phyloP scores from a whole-genome alignment of 805 yeast species.

The Ogataea trehalophila region DNA sequence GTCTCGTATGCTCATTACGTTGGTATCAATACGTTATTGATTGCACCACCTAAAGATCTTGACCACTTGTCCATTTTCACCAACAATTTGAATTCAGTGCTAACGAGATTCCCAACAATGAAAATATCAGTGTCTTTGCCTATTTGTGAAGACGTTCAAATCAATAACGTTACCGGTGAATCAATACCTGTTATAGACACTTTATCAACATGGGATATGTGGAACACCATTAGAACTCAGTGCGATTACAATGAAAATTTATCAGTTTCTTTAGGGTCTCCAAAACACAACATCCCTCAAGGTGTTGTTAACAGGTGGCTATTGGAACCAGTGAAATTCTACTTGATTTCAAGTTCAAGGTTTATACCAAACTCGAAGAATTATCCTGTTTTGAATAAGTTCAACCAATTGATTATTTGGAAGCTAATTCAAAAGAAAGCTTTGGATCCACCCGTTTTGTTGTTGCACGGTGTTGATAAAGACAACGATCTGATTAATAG shows the following conservation, averaged over 20 bases:
- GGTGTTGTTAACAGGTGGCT: constrained; percentile 56
- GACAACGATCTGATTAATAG: constrained; percentile 23
- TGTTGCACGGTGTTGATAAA: constrained; percentile 53
- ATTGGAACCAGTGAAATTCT: constrained; percentile 59
- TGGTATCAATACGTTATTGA: constrained; percentile 49
- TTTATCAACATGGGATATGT: constrained; percentile 67
- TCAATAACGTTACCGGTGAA: constrained; percentile 20
- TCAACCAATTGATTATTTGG: constrained; percentile 46
- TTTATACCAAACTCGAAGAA: constrained; percentile 56
- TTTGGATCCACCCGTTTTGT: constrained; percentile 35
- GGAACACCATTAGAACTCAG: constrained; percentile 59
- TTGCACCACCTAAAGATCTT: constrained; percentile 62
- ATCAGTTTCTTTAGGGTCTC: constrained; percentile 73
- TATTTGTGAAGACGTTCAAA: constrained; percentile 39
- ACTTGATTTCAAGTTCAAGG: constrained; percentile 49
- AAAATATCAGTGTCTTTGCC: constrained; percentile 45
- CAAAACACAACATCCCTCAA: constrained; percentile 51
- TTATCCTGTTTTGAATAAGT: constrained; percentile 60
- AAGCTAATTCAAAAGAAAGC: constrained; percentile 39
- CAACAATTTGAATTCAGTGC: constrained; percentile 29
- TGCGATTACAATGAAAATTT: constrained; percentile 51
- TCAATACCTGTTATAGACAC: constrained; percentile 32
- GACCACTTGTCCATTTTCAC: constrained; percentile 49
- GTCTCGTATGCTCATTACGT: constrained; percentile 53
- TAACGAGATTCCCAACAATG: constrained; percentile 28